These are phyloP conservation scores for Cyberlindnera suaveolens DNA, from an alignment of 805 yeast species.

Conservation along the genomic window DNA sequence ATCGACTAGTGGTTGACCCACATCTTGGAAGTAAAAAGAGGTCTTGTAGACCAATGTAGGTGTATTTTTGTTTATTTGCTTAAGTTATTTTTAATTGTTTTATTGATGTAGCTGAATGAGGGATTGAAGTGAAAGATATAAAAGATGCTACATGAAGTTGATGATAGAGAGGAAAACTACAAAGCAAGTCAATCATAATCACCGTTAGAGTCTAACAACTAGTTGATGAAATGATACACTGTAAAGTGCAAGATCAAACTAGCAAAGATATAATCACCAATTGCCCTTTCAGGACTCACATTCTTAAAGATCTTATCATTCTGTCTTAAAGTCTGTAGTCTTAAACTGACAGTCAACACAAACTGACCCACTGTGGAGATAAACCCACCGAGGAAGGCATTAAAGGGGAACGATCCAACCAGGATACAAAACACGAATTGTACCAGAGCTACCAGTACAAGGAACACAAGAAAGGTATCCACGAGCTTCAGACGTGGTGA, in stretches of 20 bases:
- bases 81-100: too few relatives aligned
- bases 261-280: constrained; percentile 86
- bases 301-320: constrained; percentile 31
- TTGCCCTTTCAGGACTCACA: constrained; percentile 54
- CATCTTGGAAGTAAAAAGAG: background rate
- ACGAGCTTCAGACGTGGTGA: constrained; percentile 53
- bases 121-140: background rate
- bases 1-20: background rate
- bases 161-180: background rate
- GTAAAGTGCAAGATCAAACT: constrained; percentile 85
- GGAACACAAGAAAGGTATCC: constrained; percentile 68
- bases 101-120: too few relatives aligned
- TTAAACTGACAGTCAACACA: constrained; percentile 75
- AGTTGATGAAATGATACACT: constrained; percentile 86
- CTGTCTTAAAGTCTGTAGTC: constrained; percentile 57
- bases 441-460: constrained; percentile 66
- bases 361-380: constrained; percentile 92
- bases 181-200: background rate
- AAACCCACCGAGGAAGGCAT: constrained; percentile 93
- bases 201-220: constrained; percentile 10
- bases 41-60: background rate
- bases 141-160: background rate
- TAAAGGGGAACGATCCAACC: constrained; percentile 91
- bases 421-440: constrained; percentile 75
- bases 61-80: too few relatives aligned